phyloP scores from a whole-genome alignment of 768 basidiomycete genomes.

The Podaxis mareebaensis region DNA sequence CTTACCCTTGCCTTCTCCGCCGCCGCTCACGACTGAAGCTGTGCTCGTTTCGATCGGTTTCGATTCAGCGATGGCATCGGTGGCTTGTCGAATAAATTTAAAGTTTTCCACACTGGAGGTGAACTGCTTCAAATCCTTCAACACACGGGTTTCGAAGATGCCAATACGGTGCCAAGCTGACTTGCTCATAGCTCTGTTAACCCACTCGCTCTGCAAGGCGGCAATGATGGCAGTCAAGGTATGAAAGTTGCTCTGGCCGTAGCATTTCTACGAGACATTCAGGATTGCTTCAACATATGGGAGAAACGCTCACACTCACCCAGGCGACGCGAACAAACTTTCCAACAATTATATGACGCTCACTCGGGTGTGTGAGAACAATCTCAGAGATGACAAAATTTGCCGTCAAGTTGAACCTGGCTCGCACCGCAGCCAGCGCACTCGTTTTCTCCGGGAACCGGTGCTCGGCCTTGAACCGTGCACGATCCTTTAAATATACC shows the following conservation, averaged over 20 bases:
- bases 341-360: slow-evolving; percentile 62
- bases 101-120: slow-evolving; percentile 68
- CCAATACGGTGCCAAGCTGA: slow-evolving; percentile 63
- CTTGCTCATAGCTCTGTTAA: slow-evolving; percentile 64
- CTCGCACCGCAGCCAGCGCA: slow-evolving; percentile 71
- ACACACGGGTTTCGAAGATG: slow-evolving; percentile 70
- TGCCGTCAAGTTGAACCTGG: slow-evolving; percentile 82
- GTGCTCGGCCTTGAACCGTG: slow-evolving; percentile 64
- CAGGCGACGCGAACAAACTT: slow-evolving; percentile 89
- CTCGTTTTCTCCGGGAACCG: slow-evolving; percentile 62
- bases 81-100: slow-evolving; percentile 66
- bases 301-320: slow-evolving; percentile 43
- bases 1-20: slow-evolving; percentile 39
- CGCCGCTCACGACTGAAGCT: slow-evolving; percentile 49
- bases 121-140: slow-evolving; percentile 70
- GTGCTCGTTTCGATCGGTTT: slow-evolving; percentile 58
- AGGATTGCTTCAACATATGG: background rate
- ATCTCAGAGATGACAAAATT: slow-evolving; percentile 84
- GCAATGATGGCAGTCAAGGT: slow-evolving; percentile 79
- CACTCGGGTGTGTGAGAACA: slow-evolving; percentile 65
- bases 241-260: slow-evolving; percentile 73
- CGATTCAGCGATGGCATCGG: slow-evolving; percentile 64
- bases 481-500: slow-evolving; percentile 75
- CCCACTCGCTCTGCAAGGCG: slow-evolving; percentile 71
- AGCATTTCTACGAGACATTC: slow-evolving; percentile 68